phyloP scores from a whole-genome alignment of 73 alveolate genomes.

The Paraurostyla sp. region DNA sequence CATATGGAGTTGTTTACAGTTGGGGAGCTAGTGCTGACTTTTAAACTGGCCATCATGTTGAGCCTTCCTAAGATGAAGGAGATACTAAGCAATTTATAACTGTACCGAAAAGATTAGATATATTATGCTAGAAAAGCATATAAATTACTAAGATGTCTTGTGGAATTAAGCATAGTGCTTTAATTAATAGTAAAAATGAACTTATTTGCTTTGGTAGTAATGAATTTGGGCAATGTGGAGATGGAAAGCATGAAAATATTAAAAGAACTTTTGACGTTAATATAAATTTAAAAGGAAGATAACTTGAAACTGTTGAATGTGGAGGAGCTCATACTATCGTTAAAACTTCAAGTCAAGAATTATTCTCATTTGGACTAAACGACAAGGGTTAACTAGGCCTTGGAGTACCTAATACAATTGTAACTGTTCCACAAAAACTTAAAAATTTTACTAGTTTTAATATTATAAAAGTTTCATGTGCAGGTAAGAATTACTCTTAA shows the following conservation, averaged over 20 bases:
- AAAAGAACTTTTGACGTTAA: conserved; percentile 36
- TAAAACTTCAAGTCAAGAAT: conserved; percentile 22
- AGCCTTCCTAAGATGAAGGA: conserved; percentile 40
- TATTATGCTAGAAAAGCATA: background rate
- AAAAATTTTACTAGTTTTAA: conserved; percentile 12
- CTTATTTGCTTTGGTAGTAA: conserved; percentile 53
- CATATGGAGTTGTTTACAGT: conserved; percentile 43
- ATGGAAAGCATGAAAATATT: conserved; percentile 46
- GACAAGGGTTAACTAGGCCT: conserved; percentile 74
- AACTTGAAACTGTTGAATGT: conserved; percentile 48
- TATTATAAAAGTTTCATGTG: conserved; percentile 40
- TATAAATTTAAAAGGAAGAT: conserved; percentile 35
- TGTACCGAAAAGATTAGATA: conserved; percentile 29
- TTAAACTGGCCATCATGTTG: conserved; percentile 57
- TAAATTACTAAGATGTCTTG: background rate
- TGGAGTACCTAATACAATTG: conserved; percentile 27
- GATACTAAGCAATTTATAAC: conserved; percentile 9
- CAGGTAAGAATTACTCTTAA: conserved; percentile 33
- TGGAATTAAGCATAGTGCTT: conserved; percentile 52
- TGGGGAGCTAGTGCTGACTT: conserved; percentile 68
- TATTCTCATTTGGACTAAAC: conserved; percentile 71
- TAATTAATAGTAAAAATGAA: conserved; percentile 36
- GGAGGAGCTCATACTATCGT: conserved; percentile 81
- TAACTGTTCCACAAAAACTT: conserved; percentile 60
- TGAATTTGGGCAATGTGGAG: conserved; percentile 63